Evolutionary conservation across 768 basidiomycete genomes (phyloP), one percentile per base, ranked within the genome.

Genomic region (Tricholoma hemisulphureum): DNA sequence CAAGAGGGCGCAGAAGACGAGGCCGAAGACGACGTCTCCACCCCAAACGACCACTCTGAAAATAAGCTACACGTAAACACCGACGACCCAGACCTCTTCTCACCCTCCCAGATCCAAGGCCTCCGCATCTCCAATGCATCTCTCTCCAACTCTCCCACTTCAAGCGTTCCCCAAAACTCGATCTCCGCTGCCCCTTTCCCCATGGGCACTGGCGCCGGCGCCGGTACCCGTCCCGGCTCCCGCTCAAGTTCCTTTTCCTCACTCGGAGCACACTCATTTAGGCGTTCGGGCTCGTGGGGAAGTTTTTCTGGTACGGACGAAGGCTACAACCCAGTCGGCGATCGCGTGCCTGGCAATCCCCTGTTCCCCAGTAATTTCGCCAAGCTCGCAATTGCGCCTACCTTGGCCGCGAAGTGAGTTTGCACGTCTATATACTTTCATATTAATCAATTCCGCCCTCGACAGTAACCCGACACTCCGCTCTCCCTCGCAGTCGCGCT

Each of bases 281-380:
- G 70, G 35, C 68, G 75, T 32, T 71, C 74, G 0, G 76, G 72
- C 16, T 73, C 71, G 1, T 69, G 46, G 46, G 46, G 46, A 4
- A 49, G 46, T 29, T 29, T 49, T n/a, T 59, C 8, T 61, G 58
- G 14, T 34, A 13, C 23, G 10, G 71, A 68, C 13, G 71, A 60
- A 10, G 65, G 70, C 11, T 82, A 84, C 64, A 75, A 83, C 66
- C 71, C 78, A 3, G 73, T 82, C n/a, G 82, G 80, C 8, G 89
- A 91, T 61, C 79, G 90, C 5, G 78, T 75, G 1, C 85, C 87
- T 2, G 92, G 90, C 0, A 82, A 86, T 61, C 92, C 91, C 13
- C 73, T 93, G 6, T 95, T 95, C 75, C 89, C 90, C 3, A 87
- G 83, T 62, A 90, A 83, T 67, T 95, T 93, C 71, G 83, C 89